A percentile compares a stretch with the other conserved stretches of the same genome.
Evolutionary conservation across 1,284 basidiomycete genomes (phyloP).

Genomic region (Cystobasidium pallidum): DNA sequence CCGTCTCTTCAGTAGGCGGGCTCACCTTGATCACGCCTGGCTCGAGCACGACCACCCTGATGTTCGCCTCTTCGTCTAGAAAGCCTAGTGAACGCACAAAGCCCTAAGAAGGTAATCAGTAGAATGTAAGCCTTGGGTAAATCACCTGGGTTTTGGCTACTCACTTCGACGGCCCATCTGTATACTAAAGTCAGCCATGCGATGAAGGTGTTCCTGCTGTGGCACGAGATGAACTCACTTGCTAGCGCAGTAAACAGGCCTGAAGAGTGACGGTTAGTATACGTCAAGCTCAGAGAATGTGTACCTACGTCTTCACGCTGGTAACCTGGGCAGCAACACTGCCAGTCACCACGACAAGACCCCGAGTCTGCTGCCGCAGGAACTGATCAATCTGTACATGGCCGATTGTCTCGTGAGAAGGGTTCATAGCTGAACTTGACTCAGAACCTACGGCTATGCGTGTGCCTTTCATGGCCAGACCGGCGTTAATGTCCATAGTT

Average conservation of each 20-base stretch:
- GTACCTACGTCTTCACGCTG: slow-evolving; percentile 20
- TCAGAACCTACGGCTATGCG: slow-evolving; percentile 6
- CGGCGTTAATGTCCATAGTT: slow-evolving; percentile 21
- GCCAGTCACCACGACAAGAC: slow-evolving; percentile 13
- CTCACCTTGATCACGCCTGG: slow-evolving; percentile 22
- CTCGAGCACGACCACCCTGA: slow-evolving; percentile 14
- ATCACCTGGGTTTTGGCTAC: too few species aligned
- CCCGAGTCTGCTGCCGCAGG: slow-evolving; percentile 1
- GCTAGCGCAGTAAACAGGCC: slow-evolving; percentile 22
- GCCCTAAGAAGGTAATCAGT: neutral
- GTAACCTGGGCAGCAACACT: slow-evolving; percentile 24
- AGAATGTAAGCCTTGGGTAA: neutral
- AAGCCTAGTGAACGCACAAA: slow-evolving; percentile 23
- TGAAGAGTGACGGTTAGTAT: neutral
- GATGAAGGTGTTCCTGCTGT: too few species aligned
- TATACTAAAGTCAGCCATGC: neutral
- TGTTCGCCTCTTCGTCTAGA: slow-evolving; percentile 1
- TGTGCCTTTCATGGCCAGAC: slow-evolving; percentile 24
- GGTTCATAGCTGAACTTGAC: too few species aligned
- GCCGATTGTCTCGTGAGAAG: too few species aligned
- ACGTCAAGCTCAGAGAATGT: neutral
- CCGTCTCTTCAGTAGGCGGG: too few species aligned
- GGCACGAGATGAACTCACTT: slow-evolving; percentile 22
- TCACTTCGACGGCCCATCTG: slow-evolving; percentile 24
- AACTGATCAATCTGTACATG: slow-evolving; percentile 3